Evolutionary conservation across 768 basidiomycete genomes (phyloP).

Genomic region (Hygrocybe coccinea): DNA sequence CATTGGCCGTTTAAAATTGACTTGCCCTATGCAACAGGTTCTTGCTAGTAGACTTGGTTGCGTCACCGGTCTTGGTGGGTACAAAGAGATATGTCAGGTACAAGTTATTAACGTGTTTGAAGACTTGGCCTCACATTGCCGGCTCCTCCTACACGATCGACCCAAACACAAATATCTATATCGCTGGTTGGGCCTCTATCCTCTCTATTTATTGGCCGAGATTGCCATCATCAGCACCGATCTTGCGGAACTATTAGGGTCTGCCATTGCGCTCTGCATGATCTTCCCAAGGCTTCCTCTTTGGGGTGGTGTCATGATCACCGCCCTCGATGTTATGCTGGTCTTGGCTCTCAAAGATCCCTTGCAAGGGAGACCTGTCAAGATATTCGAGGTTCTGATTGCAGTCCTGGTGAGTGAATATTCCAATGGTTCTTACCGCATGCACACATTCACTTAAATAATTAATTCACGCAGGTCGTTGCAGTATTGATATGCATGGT

Average conservation of each 20-base stretch:
- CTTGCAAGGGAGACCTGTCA: constrained; percentile 58
- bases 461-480: constrained; percentile 42
- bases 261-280: constrained; percentile 75
- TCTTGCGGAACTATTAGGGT: constrained; percentile 76
- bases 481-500: constrained; percentile 75
- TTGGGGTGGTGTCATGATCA: constrained; percentile 68
- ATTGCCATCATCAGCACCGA: constrained; percentile 74
- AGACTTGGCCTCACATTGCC: constrained; percentile 56
- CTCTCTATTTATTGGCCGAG: constrained; percentile 61
- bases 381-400: constrained; percentile 64
- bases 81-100: not conserved
- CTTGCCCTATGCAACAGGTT: constrained; percentile 4
- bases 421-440: not conserved
- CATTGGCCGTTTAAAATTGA: not conserved
- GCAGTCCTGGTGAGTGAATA: constrained; percentile 47
- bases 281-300: constrained; percentile 64
- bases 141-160: constrained; percentile 59
- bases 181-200: constrained; percentile 59
- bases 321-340: constrained; percentile 62
- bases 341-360: constrained; percentile 72
- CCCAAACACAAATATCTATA: constrained; percentile 52
- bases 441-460: not conserved
- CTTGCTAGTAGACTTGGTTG: constrained; percentile 67
- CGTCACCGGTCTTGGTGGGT: constrained; percentile 72
- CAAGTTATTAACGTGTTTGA: not conserved